phyloP scores from a whole-genome alignment of 192 early-diverging fungal genomes.

The Entophlyctis luteolus region DNA sequence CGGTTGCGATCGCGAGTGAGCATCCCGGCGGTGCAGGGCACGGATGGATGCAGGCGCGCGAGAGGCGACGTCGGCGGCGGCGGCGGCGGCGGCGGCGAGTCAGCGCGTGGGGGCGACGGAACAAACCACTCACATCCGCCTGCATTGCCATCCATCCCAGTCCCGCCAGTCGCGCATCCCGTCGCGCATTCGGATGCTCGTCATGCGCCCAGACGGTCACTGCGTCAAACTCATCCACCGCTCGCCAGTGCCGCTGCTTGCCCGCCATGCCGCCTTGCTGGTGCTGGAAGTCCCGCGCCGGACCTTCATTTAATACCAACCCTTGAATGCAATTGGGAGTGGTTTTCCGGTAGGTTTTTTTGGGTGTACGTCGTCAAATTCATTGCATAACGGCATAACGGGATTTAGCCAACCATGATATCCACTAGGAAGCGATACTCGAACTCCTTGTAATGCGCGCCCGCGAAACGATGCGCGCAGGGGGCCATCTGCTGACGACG shows the following conservation, averaged over 20 bases:
- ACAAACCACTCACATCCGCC: conserved; percentile 1
- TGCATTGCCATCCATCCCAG: conserved; percentile 26
- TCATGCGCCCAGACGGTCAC: conserved; percentile 30
- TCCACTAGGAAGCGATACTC: conserved; percentile 9
- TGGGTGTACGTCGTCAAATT: not conserved
- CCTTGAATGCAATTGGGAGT: too few relatives aligned
- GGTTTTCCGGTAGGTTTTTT: not conserved
- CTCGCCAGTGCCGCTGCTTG: not conserved
- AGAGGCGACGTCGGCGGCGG: too few relatives aligned
- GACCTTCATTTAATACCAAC: too few relatives aligned
- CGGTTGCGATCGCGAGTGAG: not conserved
- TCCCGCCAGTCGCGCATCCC: conserved; percentile 10
- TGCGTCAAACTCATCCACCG: conserved; percentile 7
- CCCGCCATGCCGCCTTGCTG: too few relatives aligned
- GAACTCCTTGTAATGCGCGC: conserved; percentile 22
- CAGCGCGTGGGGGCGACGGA: too few relatives aligned
- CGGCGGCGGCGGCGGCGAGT: too few relatives aligned
- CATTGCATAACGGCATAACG: not conserved
- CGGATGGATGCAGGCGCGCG: not conserved
- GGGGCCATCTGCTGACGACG: not conserved
- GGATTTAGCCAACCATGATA: conserved; percentile 17
- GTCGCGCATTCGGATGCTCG: conserved; percentile 13
- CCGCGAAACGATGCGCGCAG: conserved; percentile 26
- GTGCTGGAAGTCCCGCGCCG: too few relatives aligned
- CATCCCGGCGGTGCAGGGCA: not conserved